These are phyloP conservation scores for Aureobasidium melanogenum DNA, from an alignment of 2,329 filamentous ascomycete genomes.

Conservation along the genomic window DNA sequence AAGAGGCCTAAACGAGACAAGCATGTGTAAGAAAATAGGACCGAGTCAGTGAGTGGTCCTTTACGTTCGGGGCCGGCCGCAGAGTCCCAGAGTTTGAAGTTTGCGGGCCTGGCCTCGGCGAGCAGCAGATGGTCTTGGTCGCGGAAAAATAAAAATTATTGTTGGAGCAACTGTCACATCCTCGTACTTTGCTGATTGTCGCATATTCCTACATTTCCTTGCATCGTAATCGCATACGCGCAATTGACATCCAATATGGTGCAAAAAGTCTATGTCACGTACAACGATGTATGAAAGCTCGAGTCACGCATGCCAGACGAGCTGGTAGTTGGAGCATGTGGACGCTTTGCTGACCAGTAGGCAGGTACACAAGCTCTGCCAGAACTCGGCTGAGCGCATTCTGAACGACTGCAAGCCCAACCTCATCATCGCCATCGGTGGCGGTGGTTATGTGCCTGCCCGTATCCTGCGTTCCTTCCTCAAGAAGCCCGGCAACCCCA, in stretches of 20 bases:
- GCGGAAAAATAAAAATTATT: slow-evolving; percentile 10
- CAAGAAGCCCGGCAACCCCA: slow-evolving; percentile 74
- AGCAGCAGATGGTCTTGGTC: background rate
- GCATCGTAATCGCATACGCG: background rate
- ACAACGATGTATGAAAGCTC: slow-evolving; percentile 64
- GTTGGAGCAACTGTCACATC: background rate
- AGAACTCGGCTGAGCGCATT: slow-evolving; percentile 71
- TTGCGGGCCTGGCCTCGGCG: slow-evolving; percentile 3
- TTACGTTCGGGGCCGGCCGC: background rate
- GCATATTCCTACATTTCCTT: background rate
- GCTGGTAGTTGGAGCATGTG: background rate
- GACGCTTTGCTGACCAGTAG: background rate
- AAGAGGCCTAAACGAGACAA: background rate
- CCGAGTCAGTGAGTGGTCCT: background rate
- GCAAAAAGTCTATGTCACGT: slow-evolving; percentile 81
- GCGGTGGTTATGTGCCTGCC: slow-evolving; percentile 92
- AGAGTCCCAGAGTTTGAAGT: background rate
- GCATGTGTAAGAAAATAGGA: background rate
- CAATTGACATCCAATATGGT: slow-evolving; percentile 31
- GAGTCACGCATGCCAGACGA: background rate
- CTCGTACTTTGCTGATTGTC: background rate
- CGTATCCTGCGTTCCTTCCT: slow-evolving; percentile 97
- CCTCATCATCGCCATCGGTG: slow-evolving; percentile 97
- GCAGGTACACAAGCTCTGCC: slow-evolving; percentile 95
- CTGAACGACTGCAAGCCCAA: slow-evolving; percentile 81